A percentile compares a stretch with the other conserved stretches of the same genome.
These are phyloP conservation scores for Plasmodium vivax DNA, from an alignment of 169 alveolate species.

Conservation along the genomic window DNA sequence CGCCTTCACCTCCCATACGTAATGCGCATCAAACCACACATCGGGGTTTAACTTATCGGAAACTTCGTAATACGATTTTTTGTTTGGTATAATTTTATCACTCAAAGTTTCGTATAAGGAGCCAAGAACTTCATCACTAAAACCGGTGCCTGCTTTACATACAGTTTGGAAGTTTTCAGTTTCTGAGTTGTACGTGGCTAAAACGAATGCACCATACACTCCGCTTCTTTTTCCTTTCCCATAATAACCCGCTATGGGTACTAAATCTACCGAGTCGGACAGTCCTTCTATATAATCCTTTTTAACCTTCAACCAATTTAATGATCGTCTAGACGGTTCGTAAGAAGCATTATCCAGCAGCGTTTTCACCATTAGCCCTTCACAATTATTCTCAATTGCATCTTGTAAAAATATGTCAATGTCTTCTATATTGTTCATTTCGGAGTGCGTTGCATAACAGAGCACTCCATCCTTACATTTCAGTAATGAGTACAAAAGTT, in stretches of 20 bases:
- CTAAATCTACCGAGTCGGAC: constrained; percentile 98
- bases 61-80: constrained; percentile 80
- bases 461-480: constrained; percentile 77
- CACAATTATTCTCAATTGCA: constrained; percentile 93
- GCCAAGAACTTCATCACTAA: constrained; percentile 93
- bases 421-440: constrained; percentile 85
- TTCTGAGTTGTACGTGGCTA: constrained; percentile 96
- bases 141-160: constrained; percentile 98
- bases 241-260: constrained; percentile 98
- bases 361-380: constrained; percentile 98
- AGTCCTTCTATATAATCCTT: constrained; percentile 97
- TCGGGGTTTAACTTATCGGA: constrained; percentile 87
- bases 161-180: constrained; percentile 95
- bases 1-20: constrained; percentile 97
- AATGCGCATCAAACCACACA: constrained; percentile 91
- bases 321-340: constrained; percentile 98
- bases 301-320: constrained; percentile 99
- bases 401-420: constrained; percentile 87
- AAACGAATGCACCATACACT: constrained; percentile 94
- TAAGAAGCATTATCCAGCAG: constrained; percentile 95
- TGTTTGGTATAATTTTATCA: constrained; percentile 86
- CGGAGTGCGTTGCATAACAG: constrained; percentile 83
- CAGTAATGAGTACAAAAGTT: constrained; percentile 66
- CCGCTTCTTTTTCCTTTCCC: constrained; percentile 96
- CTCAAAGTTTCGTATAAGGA: constrained; percentile 85